Conservation (phyloP, 2,329 filamentous ascomycete species). For the Epichloe glyceriae region DNA sequence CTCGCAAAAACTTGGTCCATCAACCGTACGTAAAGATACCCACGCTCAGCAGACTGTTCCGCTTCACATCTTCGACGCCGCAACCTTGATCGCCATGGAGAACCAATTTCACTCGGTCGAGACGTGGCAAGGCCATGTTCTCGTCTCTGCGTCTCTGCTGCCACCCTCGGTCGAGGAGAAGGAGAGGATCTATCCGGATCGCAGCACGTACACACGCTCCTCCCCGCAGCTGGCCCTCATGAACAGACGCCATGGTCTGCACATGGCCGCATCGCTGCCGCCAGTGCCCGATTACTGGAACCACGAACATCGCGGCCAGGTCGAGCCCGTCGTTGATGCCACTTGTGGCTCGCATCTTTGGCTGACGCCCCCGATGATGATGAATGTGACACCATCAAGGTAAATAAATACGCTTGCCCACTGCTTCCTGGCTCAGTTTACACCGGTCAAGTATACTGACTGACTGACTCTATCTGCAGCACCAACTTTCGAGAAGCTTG, state of each 20-base stretch:
- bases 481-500: no score
- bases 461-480: not conserved
- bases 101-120: not conserved
- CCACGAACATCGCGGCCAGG: not conserved
- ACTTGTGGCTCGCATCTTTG: not conserved
- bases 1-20: not conserved
- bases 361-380: not conserved
- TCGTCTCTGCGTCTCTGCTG: slow-evolving; percentile 1
- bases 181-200: not conserved
- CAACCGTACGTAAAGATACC: not conserved
- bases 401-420: not conserved
- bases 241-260: not conserved
- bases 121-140: slow-evolving; percentile 1
- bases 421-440: not conserved
- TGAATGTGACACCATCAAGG: not conserved
- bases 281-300: slow-evolving; percentile 1
- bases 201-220: not conserved
- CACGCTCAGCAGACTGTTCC: not conserved
- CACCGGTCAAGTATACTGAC: not conserved
- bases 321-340: not conserved
- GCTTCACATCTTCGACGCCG: not conserved
- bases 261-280: not conserved
- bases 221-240: not conserved
- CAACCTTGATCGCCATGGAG: not conserved
- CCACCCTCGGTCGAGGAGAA: not conserved